Base-by-base conservation (phyloP, 495 filamentous ascomycete genomes). In the Pseudevernia furfuracea region DNA sequence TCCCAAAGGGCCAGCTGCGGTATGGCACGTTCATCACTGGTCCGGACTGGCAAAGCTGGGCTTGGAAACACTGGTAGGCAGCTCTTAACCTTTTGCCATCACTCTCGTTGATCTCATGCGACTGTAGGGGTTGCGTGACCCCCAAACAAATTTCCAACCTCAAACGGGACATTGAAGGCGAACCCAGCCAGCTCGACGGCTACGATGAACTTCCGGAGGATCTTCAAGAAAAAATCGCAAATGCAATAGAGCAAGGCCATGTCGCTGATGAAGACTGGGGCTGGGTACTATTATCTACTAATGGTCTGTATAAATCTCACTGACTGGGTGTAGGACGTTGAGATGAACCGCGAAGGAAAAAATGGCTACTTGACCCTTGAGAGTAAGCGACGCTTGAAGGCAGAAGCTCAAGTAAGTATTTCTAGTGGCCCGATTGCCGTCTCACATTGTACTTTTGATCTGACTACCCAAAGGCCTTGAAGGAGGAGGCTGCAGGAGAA, bases 41-140 rank as follows among this genome's bases (percentile, higher is more conserved):
- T 34, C 66, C 78, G 0, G 74, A 71, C 9, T 71, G 78, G 49
- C 78, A 80, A 59, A 74, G 76, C 63, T 94, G 81, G 80, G 69
- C 71, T 56, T 96, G 85, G 84, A 82, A 85, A 63, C 91, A 96
- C 73, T 96, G 91, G 91, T 93, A 76, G 70, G 82, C 63, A 11
- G 39, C 46, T 39, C 37, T 36, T 28, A 19, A 60, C 59, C 4
- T 5, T 41, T 44, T 64, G 57, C 63, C 19, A 37, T 44, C 23
- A 10, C 39, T 68, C 55, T 48, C 15, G 30, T 3, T 58, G 21
- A 36, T 38, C 19, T 65, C 3, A 59, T 48, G 43, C 37, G 58
- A 61, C 62, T 25, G 64, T 58, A 92, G 90, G 90, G 90, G 90
- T n/a, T 95, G 90, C 63, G 81, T 87, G 41, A 92, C 89, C 12